Conservation (phyloP, 352 stramenopile species). For the Chrysophaeum taylorii region DNA sequence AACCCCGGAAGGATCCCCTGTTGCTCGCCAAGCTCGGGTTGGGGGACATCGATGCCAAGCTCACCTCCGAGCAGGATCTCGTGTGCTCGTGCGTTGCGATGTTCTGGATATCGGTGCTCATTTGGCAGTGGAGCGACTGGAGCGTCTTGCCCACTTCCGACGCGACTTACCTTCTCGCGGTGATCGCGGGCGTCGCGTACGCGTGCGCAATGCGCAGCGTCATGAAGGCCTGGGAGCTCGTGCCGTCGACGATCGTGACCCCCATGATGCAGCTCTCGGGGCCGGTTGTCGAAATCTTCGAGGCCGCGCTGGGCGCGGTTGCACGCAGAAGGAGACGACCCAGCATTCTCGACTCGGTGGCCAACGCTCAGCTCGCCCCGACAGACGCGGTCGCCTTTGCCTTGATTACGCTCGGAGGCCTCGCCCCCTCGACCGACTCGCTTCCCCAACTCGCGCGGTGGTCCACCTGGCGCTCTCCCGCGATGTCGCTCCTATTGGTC, state of each 20-base stretch:
- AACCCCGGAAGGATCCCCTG: too few relatives aligned
- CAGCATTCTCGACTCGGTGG: background rate
- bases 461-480: background rate
- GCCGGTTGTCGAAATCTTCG: background rate
- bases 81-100: background rate
- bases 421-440: background rate
- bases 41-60: background rate
- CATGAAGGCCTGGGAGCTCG: constrained; percentile 2
- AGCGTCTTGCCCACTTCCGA: background rate
- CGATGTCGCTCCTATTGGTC: background rate
- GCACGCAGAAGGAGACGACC: background rate
- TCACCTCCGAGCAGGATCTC: background rate
- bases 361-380: background rate
- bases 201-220: background rate
- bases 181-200: background rate
- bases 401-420: background rate
- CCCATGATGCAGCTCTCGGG: background rate
- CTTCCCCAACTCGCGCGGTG: background rate
- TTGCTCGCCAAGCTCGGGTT: too few relatives aligned
- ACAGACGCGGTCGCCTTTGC: background rate
- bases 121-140: background rate
- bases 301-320: background rate
- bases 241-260: background rate
- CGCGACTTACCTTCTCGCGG: background rate
- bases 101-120: background rate